Evolutionary conservation across 441 rosid species (phyloP), one percentile per base, ranked within the genome.

Genomic region (Erodium texanum): DNA sequence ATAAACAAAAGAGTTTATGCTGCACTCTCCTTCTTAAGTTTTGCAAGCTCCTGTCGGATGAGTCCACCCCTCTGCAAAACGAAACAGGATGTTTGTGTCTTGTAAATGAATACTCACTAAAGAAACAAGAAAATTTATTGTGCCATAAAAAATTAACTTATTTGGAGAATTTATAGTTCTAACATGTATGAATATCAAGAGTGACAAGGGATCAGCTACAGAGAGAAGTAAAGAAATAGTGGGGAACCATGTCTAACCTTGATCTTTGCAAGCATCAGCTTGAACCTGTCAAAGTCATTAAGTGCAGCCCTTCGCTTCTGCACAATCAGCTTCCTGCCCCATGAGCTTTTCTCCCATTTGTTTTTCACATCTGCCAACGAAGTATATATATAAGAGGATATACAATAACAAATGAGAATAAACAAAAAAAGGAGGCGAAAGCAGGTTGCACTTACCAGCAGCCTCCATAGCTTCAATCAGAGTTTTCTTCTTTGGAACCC

Each of bases 391-490:
- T 50, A 50, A 50, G 58, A 50, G 48, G 15, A 41, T 11, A 15
- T 11, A 41, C 48, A 50, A 50, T 8, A 50, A 3, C 8, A 16
- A 6, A 52, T 3, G n/a, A n/a, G n/a, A n/a, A n/a, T n/a, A n/a
- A n/a, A 18, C 18, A 52, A 45, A 9, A 45, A 8, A 1, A 16
- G 2, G 22, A 19, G 18, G 19, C 16, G 9, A n/a, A 52, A 52
- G 22, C 9, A 52, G 2, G 23, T 52, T 52, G 22, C 18, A 52
- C 59, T 52, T 77, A 87, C 96, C 96, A 80, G 94, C 97, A 23
- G 85, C 90, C 64, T 91, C 90, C 96, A 91, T 89, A 3, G 97
- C 97, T 73, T 85, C 86, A 62, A 89, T 81, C 65, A 91, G 78
- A 58, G 84, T 77, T 79, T 89, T 91, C 93, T 89, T 91, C 81